These are phyloP conservation scores for Phytophthora litchii DNA, from an alignment of 352 stramenopile species.

Conservation along the genomic window DNA sequence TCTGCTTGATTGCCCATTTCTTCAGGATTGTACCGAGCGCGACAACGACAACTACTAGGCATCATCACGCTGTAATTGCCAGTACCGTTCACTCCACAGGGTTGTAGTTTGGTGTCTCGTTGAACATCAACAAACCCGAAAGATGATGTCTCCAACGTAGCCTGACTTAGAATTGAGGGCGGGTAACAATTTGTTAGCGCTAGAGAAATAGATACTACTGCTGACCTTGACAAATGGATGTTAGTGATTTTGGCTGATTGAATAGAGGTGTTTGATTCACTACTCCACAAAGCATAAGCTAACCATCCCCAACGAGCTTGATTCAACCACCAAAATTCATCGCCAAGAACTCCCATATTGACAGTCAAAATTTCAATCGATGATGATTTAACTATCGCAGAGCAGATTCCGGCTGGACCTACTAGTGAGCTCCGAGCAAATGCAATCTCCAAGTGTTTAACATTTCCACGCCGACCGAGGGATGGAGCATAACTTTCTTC, in stretches of 20 bases:
- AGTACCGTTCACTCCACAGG: not conserved
- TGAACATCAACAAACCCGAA: slow-evolving; percentile 12
- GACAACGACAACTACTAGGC: not conserved
- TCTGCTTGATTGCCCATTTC: not conserved
- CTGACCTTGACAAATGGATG: slow-evolving; percentile 10
- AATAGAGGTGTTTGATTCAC: slow-evolving; percentile 6
- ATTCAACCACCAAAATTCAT: slow-evolving; percentile 6
- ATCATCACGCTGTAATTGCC: not conserved
- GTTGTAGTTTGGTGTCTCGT: slow-evolving; percentile 3
- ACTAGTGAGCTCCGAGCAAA: slow-evolving; percentile 6
- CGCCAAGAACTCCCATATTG: slow-evolving; percentile 10
- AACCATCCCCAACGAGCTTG: slow-evolving; percentile 16
- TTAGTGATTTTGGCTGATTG: slow-evolving; percentile 6
- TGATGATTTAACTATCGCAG: slow-evolving; percentile 9
- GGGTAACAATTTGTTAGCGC: slow-evolving; percentile 10
- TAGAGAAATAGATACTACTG: slow-evolving; percentile 1
- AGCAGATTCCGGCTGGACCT: slow-evolving; percentile 11
- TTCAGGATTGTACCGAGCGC: slow-evolving; percentile 1
- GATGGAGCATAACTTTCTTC: not conserved
- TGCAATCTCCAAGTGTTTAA: slow-evolving; percentile 5
- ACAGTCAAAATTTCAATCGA: not conserved
- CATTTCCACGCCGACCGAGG: not conserved
- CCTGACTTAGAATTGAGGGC: slow-evolving; percentile 1
- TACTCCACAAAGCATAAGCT: slow-evolving; percentile 17
- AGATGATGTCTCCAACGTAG: not conserved